These are phyloP conservation scores for Chlamydomonas schloesseri DNA, from an alignment of 139 green algal species.

Conservation along the genomic window DNA sequence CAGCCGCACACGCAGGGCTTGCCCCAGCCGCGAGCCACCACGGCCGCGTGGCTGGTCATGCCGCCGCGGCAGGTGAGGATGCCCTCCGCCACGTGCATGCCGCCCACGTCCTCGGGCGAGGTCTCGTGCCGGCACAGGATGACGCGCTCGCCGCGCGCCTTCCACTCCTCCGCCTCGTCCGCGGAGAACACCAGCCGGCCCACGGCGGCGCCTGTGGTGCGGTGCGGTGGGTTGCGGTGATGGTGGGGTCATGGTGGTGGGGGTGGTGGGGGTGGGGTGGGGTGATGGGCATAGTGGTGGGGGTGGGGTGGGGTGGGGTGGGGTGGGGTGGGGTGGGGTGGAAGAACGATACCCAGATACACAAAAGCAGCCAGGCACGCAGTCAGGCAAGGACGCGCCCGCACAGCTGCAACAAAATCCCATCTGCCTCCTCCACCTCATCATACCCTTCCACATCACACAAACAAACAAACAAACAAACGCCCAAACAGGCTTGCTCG, in stretches of 20 bases:
- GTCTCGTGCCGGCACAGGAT: conserved; percentile 83
- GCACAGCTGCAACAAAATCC: too few species aligned
- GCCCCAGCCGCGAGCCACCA: conserved; percentile 92
- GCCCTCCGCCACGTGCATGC: conserved; percentile 89
- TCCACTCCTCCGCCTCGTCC: conserved; percentile 77
- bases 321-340: too few species aligned
- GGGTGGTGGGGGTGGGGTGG: too few species aligned
- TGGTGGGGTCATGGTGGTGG: not conserved
- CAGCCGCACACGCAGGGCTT: conserved; percentile 94
- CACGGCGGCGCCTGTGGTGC: conserved; percentile 73
- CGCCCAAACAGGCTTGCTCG: too few species aligned
- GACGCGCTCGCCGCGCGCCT: conserved; percentile 58
- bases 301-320: too few species aligned
- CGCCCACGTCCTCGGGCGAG: conserved; percentile 88
- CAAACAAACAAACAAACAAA: too few species aligned
- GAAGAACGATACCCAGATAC: too few species aligned
- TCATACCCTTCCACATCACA: too few species aligned
- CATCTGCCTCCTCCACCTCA: too few species aligned
- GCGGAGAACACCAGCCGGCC: conserved; percentile 88
- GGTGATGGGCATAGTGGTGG: too few species aligned
- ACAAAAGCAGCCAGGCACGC: too few species aligned
- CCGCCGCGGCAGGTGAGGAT: conserved; percentile 89
- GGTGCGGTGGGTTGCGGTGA: not conserved
- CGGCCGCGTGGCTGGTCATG: conserved; percentile 92
- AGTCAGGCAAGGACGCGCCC: too few species aligned